Conservation (phyloP, 805 yeast species). For the Candida pseudoglaebosa region DNA sequence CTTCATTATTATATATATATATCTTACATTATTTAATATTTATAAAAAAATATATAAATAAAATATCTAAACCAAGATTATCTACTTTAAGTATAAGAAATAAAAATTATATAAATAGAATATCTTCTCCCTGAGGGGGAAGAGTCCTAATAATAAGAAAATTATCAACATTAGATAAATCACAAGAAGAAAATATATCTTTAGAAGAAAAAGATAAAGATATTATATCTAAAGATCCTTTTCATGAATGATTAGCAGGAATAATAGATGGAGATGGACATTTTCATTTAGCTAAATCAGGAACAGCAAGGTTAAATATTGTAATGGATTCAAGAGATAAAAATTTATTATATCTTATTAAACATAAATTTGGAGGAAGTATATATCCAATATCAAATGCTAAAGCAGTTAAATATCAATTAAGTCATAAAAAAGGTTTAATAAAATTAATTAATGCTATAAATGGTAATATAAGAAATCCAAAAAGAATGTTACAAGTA, state of each 20-base stretch:
- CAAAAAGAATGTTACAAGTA: slow-evolving; percentile 7
- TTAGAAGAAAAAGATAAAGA: not conserved
- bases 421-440: slow-evolving; percentile 6
- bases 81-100: no score
- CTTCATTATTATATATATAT: no score
- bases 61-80: no score
- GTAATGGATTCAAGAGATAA: slow-evolving; percentile 2
- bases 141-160: no score
- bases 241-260: slow-evolving; percentile 1
- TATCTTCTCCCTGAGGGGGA: no score
- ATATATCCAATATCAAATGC: slow-evolving; percentile 2
- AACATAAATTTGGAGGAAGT: slow-evolving; percentile 7
- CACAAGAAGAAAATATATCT: not conserved
- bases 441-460: slow-evolving; percentile 5
- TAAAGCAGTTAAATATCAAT: slow-evolving; percentile 7
- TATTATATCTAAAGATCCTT: not conserved
- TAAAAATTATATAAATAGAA: no score
- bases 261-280: slow-evolving; percentile 1
- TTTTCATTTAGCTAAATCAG: not conserved
- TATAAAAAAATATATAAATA: no score
- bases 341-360: slow-evolving; percentile 4
- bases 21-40: no score
- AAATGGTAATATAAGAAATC: slow-evolving; percentile 7
- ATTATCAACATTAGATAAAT: not conserved
- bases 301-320: not conserved